Evolutionary conservation across 2,329 filamentous ascomycete genomes (phyloP).

Genomic region (Tympanopsis confertula): DNA sequence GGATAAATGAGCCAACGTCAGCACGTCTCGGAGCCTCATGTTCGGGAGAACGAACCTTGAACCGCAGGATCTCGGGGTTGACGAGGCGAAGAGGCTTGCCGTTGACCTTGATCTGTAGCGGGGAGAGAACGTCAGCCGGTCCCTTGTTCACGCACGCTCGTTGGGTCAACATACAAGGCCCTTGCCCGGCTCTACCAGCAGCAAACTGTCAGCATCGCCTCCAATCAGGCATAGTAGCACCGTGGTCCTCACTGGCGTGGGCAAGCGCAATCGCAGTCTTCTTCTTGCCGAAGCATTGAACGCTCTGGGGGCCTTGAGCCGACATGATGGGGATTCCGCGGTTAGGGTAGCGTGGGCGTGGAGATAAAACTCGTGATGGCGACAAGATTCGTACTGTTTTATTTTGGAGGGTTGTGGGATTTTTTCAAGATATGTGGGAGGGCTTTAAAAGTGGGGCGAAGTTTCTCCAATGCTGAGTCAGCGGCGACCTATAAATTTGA

Average conservation of each 20-base stretch:
- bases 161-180: too few species aligned
- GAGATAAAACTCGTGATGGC: not conserved
- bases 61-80: slow-evolving; percentile 48
- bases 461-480: slow-evolving; percentile 2
- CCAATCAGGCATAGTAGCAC: not conserved
- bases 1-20: not conserved
- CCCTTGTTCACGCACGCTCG: too few species aligned
- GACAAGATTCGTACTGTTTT: not conserved
- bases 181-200: not conserved
- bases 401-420: not conserved
- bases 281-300: not conserved
- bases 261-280: not conserved
- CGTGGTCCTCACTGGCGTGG: not conserved
- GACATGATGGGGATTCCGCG: slow-evolving; percentile 8
- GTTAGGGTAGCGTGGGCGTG: not conserved
- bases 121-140: slow-evolving; percentile 2
- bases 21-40: not conserved
- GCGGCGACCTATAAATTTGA: too few species aligned
- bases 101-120: slow-evolving; percentile 50
- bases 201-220: not conserved
- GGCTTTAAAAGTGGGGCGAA: slow-evolving; percentile 2
- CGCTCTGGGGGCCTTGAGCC: too few species aligned
- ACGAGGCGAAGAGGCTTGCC: slow-evolving; percentile 57
- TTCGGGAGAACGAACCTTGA: slow-evolving; percentile 5
- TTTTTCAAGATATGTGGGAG: slow-evolving; percentile 3